Evolutionary conservation across 2,329 filamentous ascomycete species (phyloP).

Genomic region (Lithohypha guttulata): DNA sequence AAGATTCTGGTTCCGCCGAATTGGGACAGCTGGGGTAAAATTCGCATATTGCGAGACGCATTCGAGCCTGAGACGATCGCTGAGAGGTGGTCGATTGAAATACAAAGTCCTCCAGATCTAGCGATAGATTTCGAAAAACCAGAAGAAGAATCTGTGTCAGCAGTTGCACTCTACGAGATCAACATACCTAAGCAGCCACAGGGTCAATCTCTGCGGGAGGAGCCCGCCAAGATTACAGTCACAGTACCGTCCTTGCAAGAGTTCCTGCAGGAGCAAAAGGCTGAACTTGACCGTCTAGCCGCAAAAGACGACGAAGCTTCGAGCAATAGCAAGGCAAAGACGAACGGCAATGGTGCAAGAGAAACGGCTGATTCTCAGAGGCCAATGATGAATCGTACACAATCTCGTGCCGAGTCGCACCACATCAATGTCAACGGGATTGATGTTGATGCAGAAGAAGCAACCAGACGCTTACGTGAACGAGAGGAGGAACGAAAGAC

Average conservation of each 20-base stretch:
- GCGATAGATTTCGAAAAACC: constrained; percentile 24
- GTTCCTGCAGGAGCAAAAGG: constrained; percentile 66
- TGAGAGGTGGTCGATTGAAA: constrained; percentile 74
- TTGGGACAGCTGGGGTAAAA: constrained; percentile 98
- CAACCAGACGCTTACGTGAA: constrained; percentile 18
- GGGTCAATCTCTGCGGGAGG: constrained; percentile 23
- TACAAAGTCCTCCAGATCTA: constrained; percentile 44
- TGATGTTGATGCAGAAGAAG: constrained; percentile 82
- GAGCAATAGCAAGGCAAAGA: constrained; percentile 11
- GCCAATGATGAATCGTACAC: constrained; percentile 31
- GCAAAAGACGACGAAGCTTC: constrained; percentile 43
- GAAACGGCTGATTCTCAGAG: constrained; percentile 2
- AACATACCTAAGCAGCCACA: constrained; percentile 13
- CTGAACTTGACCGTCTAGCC: constrained; percentile 57
- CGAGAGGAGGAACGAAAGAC: constrained; percentile 15
- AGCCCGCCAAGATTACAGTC: constrained; percentile 47
- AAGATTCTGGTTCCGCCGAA: constrained; percentile 91
- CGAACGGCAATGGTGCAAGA: constrained; percentile 1
- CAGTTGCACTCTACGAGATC: neutral
- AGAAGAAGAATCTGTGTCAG: constrained; percentile 20
- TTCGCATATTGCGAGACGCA: constrained; percentile 77
- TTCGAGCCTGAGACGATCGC: constrained; percentile 86
- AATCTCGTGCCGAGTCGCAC: constrained; percentile 83
- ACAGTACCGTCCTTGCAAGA: constrained; percentile 52
- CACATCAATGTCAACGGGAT: constrained; percentile 99